Base-by-base conservation (phyloP, 192 early-diverging fungal genomes). In the Haplosporangium gracile region DNA sequence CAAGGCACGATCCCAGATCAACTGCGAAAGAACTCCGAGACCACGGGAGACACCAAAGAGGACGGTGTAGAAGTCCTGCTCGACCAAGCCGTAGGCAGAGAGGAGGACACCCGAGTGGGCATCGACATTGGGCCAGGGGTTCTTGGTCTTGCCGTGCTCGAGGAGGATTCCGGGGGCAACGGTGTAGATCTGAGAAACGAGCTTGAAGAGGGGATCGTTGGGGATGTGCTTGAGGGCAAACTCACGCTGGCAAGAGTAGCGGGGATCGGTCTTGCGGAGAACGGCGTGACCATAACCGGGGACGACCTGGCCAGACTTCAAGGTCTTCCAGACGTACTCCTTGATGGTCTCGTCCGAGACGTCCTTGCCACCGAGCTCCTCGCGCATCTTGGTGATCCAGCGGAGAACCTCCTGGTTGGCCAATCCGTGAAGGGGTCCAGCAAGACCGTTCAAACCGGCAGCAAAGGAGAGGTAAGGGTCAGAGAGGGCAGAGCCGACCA, bases 131-230 rank as follows among this genome's bases (percentile, higher is more conserved):
- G 98, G 98, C 96, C 96, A 99, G 78, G 98, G 98, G 95, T 99
- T 99, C 96, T 98, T 99, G 94, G 97, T 99, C 95, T 99, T 99
- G 82, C 98, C 98, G 91, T 99, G 98, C 93, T 99, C 97, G 76
- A 95, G 97, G 55, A 99, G 92, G 70, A 99, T 96, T 74, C 95
- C 96, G 18, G 98, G 98, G 26, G 95, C 97, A 77, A 99, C 96
- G 93, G 97, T 97, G 95, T 98, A 99, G 77, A 99, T 84, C 79
- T 97, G 93, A 89, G 94, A 95, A 85, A 98, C 97, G 34, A 98
- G 93, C 93, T 98, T 96, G 95, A 99, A 99, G 88, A 98, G 92
- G 80, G 95, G 95, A 91, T 99, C 97, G 86, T 95, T 93, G 70
- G 98, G 98, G 87, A 99, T 93, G 92, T 98, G 96, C 95, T 98